Base-by-base conservation (phyloP, 495 filamentous ascomycete genomes). In the Aspergillus saccharolyticus region DNA sequence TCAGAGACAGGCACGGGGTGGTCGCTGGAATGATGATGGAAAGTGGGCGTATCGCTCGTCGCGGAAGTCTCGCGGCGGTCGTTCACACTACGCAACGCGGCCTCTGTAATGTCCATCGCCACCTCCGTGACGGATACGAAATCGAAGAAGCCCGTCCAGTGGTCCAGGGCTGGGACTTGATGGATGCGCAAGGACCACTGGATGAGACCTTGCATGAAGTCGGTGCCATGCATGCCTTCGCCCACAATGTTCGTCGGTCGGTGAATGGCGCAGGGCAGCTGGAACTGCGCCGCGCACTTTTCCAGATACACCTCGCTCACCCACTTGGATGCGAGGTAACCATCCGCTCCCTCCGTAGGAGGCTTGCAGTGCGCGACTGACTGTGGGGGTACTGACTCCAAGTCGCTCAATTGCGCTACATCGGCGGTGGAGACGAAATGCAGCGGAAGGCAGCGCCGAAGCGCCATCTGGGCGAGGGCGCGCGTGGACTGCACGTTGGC, bases 351-450 rank as follows among this genome's bases (percentile, higher is more conserved):
- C 18, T 54, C 56, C 10, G 28, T 2, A 0, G 44, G 56, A 5
- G 56, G 51, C 14, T 17, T 12, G 19, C 24, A 25, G 8, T 20
- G 8, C 8, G 44, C 16, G 1, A 59, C 25, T 0, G 56, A 59
- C 0, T 15, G 24, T 1, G 17, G 50, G 2, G 15, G 15, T 22
- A 24, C 8, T 3, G 28, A 12, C 0, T n/a, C 10, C 2, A 15
- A 5, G 1, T 44, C 50, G 15, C 7, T 21, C 0, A 45, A 48
- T 16, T 25, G 46, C 12, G 14, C 24, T 5, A 56, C 52, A 6
- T 42, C 4, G 44, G 22, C 47, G 1, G 52, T 33, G 8, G 58
- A 60, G 42, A 60, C 44, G 42, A 46, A 60, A 21, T 60, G 58
- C 2, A 60, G 6, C 2, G 58, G 48, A n/a, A 48, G 48, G 1